phyloP scores from a whole-genome alignment of 2,329 filamentous ascomycete species.

The Aspergillus sp. region DNA sequence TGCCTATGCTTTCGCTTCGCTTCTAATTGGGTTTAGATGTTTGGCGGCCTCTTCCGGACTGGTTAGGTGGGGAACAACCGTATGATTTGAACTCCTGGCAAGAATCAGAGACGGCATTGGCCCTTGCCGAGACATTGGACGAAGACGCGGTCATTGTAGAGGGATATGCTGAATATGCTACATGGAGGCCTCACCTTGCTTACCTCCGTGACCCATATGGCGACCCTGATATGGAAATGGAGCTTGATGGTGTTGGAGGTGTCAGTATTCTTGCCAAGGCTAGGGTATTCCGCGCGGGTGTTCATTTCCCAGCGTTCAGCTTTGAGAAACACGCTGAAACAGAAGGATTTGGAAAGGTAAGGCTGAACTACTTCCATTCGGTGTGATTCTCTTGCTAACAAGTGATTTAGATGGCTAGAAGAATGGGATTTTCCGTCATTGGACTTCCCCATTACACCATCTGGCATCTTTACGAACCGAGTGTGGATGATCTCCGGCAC shows the following conservation, averaged over 20 bases:
- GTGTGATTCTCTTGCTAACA: slow-evolving; percentile 9
- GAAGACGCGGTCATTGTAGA: slow-evolving; percentile 99
- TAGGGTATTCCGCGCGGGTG: slow-evolving; percentile 86
- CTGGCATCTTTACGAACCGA: slow-evolving; percentile 99
- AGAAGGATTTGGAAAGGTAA: slow-evolving; percentile 95
- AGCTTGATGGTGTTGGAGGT: slow-evolving; percentile 94
- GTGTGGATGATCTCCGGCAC: slow-evolving; percentile 90
- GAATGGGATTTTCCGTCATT: slow-evolving; percentile 93
- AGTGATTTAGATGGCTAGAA: slow-evolving; percentile 76
- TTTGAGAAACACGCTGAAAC: slow-evolving; percentile 99
- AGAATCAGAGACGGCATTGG: slow-evolving; percentile 93
- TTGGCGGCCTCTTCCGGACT: slow-evolving; percentile 96
- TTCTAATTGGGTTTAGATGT: slow-evolving; percentile 60
- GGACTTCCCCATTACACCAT: slow-evolving; percentile 97
- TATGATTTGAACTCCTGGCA: slow-evolving; percentile 99
- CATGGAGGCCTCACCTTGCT: slow-evolving; percentile 93
- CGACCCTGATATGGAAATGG: slow-evolving; percentile 99
- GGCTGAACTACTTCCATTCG: slow-evolving; percentile 8
- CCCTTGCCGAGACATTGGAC: slow-evolving; percentile 88
- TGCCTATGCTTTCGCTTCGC: slow-evolving; percentile 2
- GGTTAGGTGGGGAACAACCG: slow-evolving; percentile 96
- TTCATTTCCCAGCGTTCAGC: slow-evolving; percentile 96
- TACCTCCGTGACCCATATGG: slow-evolving; percentile 96
- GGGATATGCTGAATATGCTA: slow-evolving; percentile 97
- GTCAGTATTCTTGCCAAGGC: slow-evolving; percentile 97